Conservation (phyloP, 202 grass and related monocot species). For the Musa balbisiana region DNA sequence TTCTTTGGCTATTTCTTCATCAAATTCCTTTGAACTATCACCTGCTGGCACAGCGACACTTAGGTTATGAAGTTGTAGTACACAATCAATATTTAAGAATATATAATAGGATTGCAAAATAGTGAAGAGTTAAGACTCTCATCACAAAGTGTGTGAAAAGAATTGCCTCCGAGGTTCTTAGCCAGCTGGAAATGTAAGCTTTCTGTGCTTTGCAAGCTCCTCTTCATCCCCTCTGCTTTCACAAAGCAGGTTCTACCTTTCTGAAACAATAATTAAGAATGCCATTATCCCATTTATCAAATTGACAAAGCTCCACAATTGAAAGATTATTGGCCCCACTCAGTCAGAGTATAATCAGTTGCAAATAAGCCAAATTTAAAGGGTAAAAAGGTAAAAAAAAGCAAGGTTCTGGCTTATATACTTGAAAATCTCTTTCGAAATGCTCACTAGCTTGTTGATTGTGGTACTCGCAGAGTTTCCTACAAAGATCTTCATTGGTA, state of each 20-base stretch:
- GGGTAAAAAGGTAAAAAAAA: not conserved
- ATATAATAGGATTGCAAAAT: not conserved
- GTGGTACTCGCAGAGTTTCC: constrained; percentile 56
- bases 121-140: not conserved
- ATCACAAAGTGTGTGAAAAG: constrained; percentile 2
- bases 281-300: constrained; percentile 14
- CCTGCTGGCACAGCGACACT: constrained; percentile 16
- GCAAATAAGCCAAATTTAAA: constrained; percentile 10
- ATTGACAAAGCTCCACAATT: not conserved
- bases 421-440: constrained; percentile 63
- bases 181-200: constrained; percentile 66
- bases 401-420: constrained; percentile 24
- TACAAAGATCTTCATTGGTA: constrained; percentile 78
- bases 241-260: constrained; percentile 52
- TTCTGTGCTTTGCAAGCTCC: constrained; percentile 86
- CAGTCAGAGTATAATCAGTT: too few relatives aligned
- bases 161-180: constrained; percentile 56
- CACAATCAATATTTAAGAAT: too few relatives aligned
- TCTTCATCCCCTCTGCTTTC: constrained; percentile 83
- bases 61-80: not conserved
- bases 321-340: too few relatives aligned
- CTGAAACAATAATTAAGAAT: constrained; percentile 42
- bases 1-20: constrained; percentile 90
- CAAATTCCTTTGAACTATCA: constrained; percentile 75
- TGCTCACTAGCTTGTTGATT: constrained; percentile 34